Base-by-base conservation (phyloP, 306 rosid genomes). In the Cyclanthera cordifolia region DNA sequence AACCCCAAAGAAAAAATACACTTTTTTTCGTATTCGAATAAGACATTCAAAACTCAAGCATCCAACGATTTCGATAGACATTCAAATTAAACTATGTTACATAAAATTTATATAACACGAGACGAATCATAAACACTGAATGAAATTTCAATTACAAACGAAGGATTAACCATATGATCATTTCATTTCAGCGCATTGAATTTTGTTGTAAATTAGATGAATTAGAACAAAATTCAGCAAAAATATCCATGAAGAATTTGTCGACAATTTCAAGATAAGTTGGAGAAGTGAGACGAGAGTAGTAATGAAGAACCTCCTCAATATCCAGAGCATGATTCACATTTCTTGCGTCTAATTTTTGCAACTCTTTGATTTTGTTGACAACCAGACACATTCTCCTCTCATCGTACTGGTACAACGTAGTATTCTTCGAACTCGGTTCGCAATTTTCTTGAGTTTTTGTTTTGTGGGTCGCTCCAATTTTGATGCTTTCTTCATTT, bases 221-320 rank as follows among this genome's bases (percentile, higher is more conserved):
- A 20, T 11, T 39, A 66, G 64, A 81, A 32, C 83, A 82, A 37
- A 89, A 87, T 63, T 94, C 97, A 0, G 79, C 74, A 41, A 72
- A 88, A 57, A 85, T 78, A 34, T 94, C 95, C 80, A 79, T 68
- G 85, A 94, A 90, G 77, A 94, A 94, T 20, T 54, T 86, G 73
- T 94, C 96, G 17, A 94, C 90, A 43, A 94, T 88, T 39, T 94
- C 95, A 28, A 94, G 78, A 74, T 88, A 94, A 14, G 83, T 85
- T 3, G 99, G 96, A 61, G 86, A 90, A 74, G 88, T 83, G 72
- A 90, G 86, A 1, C 85, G 71, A 66, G 99, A 94, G 59, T 94
- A 94, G 72, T 90, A 90, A 79, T 90, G 86, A 80, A 88, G 89
- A 77, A 86, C 80, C 75, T 94, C 99, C 77, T 90, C 91, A 56